These are phyloP conservation scores for Obelidium mucronatum DNA, from an alignment of 192 early-diverging fungal genomes.

Conservation along the genomic window DNA sequence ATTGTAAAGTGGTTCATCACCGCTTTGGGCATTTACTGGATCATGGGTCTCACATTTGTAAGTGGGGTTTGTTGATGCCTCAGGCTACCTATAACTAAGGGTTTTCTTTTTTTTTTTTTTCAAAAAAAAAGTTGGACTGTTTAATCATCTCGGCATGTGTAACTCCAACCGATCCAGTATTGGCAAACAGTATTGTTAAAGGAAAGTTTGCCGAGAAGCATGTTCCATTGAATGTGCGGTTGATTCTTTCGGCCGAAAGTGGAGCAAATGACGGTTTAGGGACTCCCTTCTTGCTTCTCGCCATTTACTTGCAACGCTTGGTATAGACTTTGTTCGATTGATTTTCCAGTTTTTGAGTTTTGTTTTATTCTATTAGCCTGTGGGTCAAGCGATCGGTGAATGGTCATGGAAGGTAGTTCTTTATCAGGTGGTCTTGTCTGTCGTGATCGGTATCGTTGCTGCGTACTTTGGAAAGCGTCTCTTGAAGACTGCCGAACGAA, in stretches of 20 bases:
- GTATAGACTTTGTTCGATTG: slow-evolving; percentile 5
- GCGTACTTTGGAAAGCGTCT: slow-evolving; percentile 73
- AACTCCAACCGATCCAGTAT: slow-evolving; percentile 93
- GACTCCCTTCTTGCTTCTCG: slow-evolving; percentile 82
- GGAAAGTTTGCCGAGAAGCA: slow-evolving; percentile 92
- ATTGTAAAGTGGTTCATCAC: slow-evolving; percentile 79
- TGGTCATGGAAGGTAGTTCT: slow-evolving; percentile 80
- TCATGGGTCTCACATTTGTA: slow-evolving; percentile 30
- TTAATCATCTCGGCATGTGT: slow-evolving; percentile 83
- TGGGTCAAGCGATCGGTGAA: slow-evolving; percentile 71
- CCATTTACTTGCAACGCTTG: slow-evolving; percentile 68
- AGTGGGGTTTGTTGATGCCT: neutral
- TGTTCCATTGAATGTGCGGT: slow-evolving; percentile 67
- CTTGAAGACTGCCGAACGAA: slow-evolving; percentile 70
- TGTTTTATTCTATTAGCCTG: slow-evolving; percentile 14
- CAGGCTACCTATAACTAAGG: neutral
- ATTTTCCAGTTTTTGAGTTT: neutral
- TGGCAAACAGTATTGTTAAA: slow-evolving; percentile 94
- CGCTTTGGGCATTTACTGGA: slow-evolving; percentile 65
- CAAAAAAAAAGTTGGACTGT: slow-evolving; percentile 49
- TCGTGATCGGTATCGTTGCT: slow-evolving; percentile 73
- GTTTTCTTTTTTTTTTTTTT: neutral
- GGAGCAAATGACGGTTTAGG: slow-evolving; percentile 91
- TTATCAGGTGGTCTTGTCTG: slow-evolving; percentile 80
- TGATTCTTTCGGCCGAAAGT: slow-evolving; percentile 53